Evolutionary conservation across 2,329 filamentous ascomycete genomes (phyloP).

Genomic region (Rhynchosporium graminicola): DNA sequence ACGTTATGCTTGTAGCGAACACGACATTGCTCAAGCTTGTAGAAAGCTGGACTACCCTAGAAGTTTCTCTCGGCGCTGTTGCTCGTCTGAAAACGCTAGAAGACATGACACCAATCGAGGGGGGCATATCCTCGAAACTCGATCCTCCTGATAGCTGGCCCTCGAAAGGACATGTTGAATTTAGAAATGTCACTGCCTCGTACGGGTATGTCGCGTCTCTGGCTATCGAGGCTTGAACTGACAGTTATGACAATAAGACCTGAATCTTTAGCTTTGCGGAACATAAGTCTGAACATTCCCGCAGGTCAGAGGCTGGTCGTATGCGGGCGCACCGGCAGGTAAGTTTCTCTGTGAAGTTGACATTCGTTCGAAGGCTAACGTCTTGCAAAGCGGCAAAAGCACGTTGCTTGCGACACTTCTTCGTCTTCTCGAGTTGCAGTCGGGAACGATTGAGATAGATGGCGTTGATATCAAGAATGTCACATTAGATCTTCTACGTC

Average conservation of each 20-base stretch:
- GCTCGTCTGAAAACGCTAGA: slow-evolving; percentile 55
- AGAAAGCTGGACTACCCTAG: slow-evolving; percentile 56
- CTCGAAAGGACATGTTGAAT: slow-evolving; percentile 38
- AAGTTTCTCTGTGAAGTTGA: slow-evolving; percentile 1
- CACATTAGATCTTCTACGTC: slow-evolving; percentile 39
- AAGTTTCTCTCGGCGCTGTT: slow-evolving; percentile 59
- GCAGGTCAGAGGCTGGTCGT: slow-evolving; percentile 53
- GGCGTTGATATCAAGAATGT: slow-evolving; percentile 45
- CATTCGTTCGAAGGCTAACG: slow-evolving; percentile 3
- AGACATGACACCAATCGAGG: slow-evolving; percentile 45
- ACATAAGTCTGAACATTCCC: slow-evolving; percentile 48
- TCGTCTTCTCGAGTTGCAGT: slow-evolving; percentile 48
- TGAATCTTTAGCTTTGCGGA: slow-evolving; percentile 21
- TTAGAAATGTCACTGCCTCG: slow-evolving; percentile 38
- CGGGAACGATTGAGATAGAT: slow-evolving; percentile 47
- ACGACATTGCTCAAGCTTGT: slow-evolving; percentile 33
- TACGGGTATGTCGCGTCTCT: slow-evolving; percentile 41
- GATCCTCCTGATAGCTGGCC: slow-evolving; percentile 40
- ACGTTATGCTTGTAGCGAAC: slow-evolving; percentile 31
- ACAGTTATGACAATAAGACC: slow-evolving; percentile 43
- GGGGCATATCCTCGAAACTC: slow-evolving; percentile 3
- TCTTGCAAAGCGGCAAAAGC: slow-evolving; percentile 42
- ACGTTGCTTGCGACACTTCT: slow-evolving; percentile 50
- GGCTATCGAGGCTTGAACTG: slow-evolving; percentile 36
- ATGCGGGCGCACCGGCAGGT: slow-evolving; percentile 56